phyloP scores from a whole-genome alignment of 1,284 basidiomycete genomes.

The Heterobasidion irregulare region DNA sequence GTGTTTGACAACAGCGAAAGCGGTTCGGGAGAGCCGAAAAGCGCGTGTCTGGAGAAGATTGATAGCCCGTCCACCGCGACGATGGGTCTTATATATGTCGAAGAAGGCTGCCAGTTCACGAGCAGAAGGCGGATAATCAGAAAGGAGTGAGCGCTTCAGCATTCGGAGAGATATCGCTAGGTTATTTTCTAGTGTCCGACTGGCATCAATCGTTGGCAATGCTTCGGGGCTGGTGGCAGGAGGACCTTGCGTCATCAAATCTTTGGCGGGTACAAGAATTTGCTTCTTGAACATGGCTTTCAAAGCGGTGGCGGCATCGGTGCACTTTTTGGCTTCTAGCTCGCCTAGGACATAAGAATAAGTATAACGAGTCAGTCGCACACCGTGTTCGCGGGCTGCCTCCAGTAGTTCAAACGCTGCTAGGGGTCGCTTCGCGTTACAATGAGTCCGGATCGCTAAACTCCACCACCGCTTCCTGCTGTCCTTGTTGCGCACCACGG shows the following conservation, averaged over 20 bases:
- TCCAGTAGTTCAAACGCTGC: conserved; percentile 14
- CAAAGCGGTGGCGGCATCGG: not conserved
- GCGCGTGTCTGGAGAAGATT: conserved; percentile 13
- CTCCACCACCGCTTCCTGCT: conserved; percentile 11
- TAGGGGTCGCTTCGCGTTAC: conserved; percentile 4
- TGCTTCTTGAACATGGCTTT: not conserved
- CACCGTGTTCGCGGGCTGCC: conserved; percentile 6
- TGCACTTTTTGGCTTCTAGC: conserved; percentile 6
- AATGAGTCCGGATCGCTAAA: conserved; percentile 14
- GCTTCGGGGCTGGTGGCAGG: not conserved
- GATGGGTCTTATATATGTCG: conserved; percentile 7
- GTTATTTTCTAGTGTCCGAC: not conserved
- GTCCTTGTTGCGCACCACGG: not conserved
- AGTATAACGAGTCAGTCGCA: conserved; percentile 9
- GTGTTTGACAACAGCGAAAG: conserved; percentile 13
- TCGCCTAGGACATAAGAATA: conserved; percentile 7
- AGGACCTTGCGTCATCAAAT: not conserved
- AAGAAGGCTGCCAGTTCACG: conserved; percentile 12
- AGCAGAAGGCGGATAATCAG: conserved; percentile 1
- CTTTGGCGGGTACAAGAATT: not conserved
- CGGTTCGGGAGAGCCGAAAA: conserved; percentile 6
- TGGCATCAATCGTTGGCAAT: not conserved
- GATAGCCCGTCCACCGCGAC: conserved; percentile 2
- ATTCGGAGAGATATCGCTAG: conserved; percentile 5
- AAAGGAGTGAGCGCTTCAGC: conserved; percentile 4